Base-by-base conservation (phyloP, 148 eudicot genomes). In the Camellia sinensis region DNA sequence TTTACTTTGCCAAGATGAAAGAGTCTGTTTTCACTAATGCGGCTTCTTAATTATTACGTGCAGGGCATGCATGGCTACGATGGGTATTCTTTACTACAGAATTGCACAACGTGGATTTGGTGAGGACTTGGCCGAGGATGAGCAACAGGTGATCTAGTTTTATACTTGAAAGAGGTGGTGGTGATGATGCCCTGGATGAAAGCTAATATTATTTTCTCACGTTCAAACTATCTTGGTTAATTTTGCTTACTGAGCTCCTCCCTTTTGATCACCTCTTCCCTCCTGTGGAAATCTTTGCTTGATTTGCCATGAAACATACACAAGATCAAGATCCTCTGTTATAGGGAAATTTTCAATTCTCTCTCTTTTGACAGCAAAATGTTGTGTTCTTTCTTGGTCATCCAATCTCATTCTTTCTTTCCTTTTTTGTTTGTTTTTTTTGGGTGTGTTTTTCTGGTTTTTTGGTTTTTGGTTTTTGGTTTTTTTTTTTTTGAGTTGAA, bases 41-140 rank as follows among this genome's bases (percentile, higher is more conserved):
- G 80, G n/a, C 37, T 74, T 50, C 17, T 67, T 40, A 73, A 63
- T 66, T 45, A 40, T 22, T 29, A 29, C 37, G 41, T 89, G 87
- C 90, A 96, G 99, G 97, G 98, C 99, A 22, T 96, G 99, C 86
- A 81, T 96, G 97, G 99, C 99, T 74, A 96, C 99, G 5, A 96
- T 96, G 98, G 99, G 94, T 76, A 96, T 96, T 75, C 81, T 96
- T 50, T 96, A 96, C 82, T 96, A 94, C 90, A 94, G 98, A 88
- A 79, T 96, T 37, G 91, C 97, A n/a, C 98, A 96, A 81, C 87
- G 98, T 43, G 93, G 91, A 72, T 73, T 91, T 54, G 94, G 89
- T 61, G 90, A 89, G 75, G 92, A 90, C 52, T 64, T 87, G 81
- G 63, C 84, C 56, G 92, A 89, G 56, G 91, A 93, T 53, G 97